Conservation (phyloP, 2,329 filamentous ascomycete genomes). For the Xylaria digitata region DNA sequence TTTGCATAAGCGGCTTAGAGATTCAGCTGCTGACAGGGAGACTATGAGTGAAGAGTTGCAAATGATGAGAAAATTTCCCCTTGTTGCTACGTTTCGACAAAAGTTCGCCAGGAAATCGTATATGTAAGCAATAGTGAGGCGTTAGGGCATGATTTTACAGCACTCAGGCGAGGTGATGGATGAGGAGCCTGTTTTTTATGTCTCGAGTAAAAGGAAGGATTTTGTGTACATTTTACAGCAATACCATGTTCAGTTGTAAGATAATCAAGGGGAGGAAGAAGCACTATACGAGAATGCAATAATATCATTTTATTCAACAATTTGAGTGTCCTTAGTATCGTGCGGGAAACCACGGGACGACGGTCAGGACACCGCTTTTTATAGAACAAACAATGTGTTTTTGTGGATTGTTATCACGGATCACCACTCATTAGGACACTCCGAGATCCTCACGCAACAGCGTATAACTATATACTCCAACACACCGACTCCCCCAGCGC, state of each 20-base stretch:
- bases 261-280: conserved; percentile 9
- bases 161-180: conserved; percentile 5
- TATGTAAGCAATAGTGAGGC: conserved; percentile 25
- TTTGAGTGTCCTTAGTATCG: not conserved
- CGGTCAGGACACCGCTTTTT: not conserved
- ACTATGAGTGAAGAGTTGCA: not conserved
- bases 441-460: not conserved
- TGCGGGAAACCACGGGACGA: not conserved
- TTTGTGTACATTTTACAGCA: conserved; percentile 23
- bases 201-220: conserved; percentile 8
- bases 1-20: conserved; percentile 73
- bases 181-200: conserved; percentile 5
- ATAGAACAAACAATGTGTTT: not conserved
- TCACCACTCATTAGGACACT: too few species aligned
- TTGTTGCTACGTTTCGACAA: not conserved
- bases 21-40: conserved; percentile 3
- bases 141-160: conserved; percentile 18
- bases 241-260: conserved; percentile 30
- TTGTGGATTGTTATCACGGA: not conserved
- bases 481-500: not conserved
- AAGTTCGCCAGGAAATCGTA: not conserved
- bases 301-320: conserved; percentile 28
- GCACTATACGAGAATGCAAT: conserved; percentile 34
- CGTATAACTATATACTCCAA: not conserved
- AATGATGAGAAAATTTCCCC: conserved; percentile 1